Evolutionary conservation across 1,284 basidiomycete genomes (phyloP).

Genomic region (Cryptococcus hybrid): DNA sequence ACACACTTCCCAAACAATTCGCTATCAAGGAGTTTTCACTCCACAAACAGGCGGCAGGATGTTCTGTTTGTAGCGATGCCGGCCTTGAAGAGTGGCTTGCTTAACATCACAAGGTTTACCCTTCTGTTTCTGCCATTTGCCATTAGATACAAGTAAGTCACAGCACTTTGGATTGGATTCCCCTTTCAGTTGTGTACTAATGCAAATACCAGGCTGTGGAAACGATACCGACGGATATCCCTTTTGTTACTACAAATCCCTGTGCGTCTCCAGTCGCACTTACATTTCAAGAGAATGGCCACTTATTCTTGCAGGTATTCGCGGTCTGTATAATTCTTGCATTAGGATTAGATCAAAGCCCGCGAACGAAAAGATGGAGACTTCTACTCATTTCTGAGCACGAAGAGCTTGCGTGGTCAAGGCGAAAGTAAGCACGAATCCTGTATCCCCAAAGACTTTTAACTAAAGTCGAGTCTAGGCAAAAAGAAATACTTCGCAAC

Average conservation of each 20-base stretch:
- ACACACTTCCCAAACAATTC: too few species aligned
- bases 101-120: constrained; percentile 50
- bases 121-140: constrained; percentile 55
- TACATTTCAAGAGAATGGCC: neutral
- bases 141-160: constrained; percentile 49
- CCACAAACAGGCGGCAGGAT: too few species aligned
- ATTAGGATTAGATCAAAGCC: constrained; percentile 54
- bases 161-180: neutral
- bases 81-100: constrained; percentile 50
- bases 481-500: constrained; percentile 49
- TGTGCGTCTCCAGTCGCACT: constrained; percentile 25
- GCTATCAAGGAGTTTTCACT: too few species aligned
- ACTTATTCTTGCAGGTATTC: constrained; percentile 43
- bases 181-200: too few species aligned
- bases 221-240: constrained; percentile 48
- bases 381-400: constrained; percentile 54
- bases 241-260: constrained; percentile 52
- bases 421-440: constrained; percentile 44
- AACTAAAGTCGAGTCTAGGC: constrained; percentile 26
- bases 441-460: neutral
- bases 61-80: constrained; percentile 51
- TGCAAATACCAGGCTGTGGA: constrained; percentile 41
- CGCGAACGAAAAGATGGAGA: constrained; percentile 54
- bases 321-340: constrained; percentile 55
- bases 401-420: constrained; percentile 55